Conservation (phyloP, 2,329 filamentous ascomycete species). For the Colletotrichum caudatum region DNA sequence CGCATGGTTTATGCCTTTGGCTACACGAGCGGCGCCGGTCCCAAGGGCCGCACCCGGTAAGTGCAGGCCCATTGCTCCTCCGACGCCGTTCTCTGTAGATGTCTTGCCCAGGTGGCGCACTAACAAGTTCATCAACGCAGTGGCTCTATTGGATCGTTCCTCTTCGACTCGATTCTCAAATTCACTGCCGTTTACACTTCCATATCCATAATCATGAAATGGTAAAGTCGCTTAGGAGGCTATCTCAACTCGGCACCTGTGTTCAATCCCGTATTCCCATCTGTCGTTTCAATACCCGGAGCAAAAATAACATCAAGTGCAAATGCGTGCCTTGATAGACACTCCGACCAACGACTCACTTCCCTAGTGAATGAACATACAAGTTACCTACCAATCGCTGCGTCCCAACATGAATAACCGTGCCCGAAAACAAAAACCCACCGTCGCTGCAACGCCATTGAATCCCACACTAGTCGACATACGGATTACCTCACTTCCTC, state of each 20-base stretch:
- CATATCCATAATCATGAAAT: conserved; percentile 52
- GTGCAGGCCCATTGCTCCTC: conserved; percentile 42
- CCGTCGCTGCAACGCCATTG: conserved; percentile 24
- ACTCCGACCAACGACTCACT: background rate
- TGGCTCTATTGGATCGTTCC: conserved; percentile 51
- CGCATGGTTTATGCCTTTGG: conserved; percentile 68
- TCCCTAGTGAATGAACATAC: background rate
- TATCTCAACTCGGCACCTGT: background rate
- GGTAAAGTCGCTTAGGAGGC: conserved; percentile 41
- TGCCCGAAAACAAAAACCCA: background rate
- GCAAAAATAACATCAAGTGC: background rate
- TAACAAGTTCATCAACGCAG: conserved; percentile 43
- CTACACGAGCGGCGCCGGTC: conserved; percentile 61
- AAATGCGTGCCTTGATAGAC: background rate
- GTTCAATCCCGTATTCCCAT: background rate
- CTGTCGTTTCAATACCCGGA: background rate
- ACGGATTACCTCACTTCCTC: conserved; percentile 44
- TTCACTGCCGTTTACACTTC: conserved; percentile 59
- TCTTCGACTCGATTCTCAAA: conserved; percentile 56
- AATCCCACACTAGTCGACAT: background rate
- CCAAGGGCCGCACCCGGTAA: conserved; percentile 57
- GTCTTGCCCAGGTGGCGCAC: background rate
- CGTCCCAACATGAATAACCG: conserved; percentile 10
- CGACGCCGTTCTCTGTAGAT: background rate
- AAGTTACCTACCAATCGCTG: conserved; percentile 15